Base-by-base conservation (phyloP, 2,329 filamentous ascomycete genomes). In the Ploettnerulaceae sp. region DNA sequence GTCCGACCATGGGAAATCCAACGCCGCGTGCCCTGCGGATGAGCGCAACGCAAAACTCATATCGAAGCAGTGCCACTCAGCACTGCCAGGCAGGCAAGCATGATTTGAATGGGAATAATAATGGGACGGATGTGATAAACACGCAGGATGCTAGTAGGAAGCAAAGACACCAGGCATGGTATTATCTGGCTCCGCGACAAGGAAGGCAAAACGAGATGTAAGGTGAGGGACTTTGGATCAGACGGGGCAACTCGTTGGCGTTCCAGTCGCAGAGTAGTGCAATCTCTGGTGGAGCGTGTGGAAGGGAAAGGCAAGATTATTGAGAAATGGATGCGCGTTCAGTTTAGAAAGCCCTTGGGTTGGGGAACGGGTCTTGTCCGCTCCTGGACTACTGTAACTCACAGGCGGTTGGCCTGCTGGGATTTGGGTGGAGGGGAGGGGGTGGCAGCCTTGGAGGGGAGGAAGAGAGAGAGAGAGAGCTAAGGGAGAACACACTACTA, bases 321-420 rank as follows among this genome's bases (percentile, higher is more conserved):
- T 50, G 45, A 49, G 48, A 52, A 52, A 57, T 56, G 51, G 49
- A 53, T 56, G 49, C 47, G 51, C 51, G 49, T 57, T 55, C 49
- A 50, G 51, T 54, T 47, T 52, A 48, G 45, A 51, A 53, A 45
- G 48, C 26, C 21, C 34, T 32, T 41, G 44, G 20, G 21, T 34
- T 39, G 45, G 34, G 46, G 47, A 35, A 44, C 45, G 39, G 34
- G 29, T 47, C 44, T 43, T 49, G 51, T 47, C 49, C 51, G 45
- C 41, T 45, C 48, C 47, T 51, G 46, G 50, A 31, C 34, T 20
- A 18, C 24, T 39, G 41, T n/a, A n/a, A n/a, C n/a, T n/a, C n/a
- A n/a, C n/a, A n/a, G n/a, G n/a, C n/a, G n/a, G n/a, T n/a, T n/a
- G n/a, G n/a, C n/a, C n/a, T n/a, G n/a, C n/a, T n/a, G n/a, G n/a